Percentiles rank a stretch among this genome's conserved stretches.
phyloP scores from a whole-genome alignment of 2,329 filamentous ascomycete genomes.

The Calonectria montana region DNA sequence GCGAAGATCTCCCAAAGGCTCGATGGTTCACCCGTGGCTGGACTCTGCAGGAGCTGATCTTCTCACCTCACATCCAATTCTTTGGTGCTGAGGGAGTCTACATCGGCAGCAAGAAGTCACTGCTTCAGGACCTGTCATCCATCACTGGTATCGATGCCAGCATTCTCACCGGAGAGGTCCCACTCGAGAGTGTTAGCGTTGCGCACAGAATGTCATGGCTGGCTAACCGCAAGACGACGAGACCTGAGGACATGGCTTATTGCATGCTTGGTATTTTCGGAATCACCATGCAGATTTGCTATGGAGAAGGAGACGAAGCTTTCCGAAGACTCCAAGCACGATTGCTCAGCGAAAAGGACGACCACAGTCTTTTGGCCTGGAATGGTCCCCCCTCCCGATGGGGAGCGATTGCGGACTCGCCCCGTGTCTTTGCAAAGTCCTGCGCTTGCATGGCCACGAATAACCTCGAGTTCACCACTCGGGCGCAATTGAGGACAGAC shows the following conservation, averaged over 20 bases:
- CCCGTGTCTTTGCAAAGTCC: neutral
- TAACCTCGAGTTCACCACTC: neutral
- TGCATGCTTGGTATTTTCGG: conserved; percentile 15
- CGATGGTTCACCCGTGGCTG: conserved; percentile 3
- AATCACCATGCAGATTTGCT: conserved; percentile 11
- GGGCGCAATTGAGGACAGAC: neutral
- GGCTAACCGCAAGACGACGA: neutral
- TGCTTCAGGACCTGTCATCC: neutral
- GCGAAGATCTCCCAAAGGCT: neutral
- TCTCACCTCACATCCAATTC: neutral
- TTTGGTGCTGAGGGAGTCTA: neutral
- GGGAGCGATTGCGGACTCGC: neutral
- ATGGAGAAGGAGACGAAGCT: neutral
- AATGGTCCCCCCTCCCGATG: neutral
- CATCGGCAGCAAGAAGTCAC: conserved; percentile 1
- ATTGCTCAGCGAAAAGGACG: neutral
- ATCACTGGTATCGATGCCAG: neutral
- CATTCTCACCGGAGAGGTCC: neutral
- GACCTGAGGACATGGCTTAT: conserved; percentile 12
- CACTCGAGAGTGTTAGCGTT: neutral
- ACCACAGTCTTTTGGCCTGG: neutral
- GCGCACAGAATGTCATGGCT: conserved; percentile 11
- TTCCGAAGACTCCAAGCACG: neutral
- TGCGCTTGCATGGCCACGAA: neutral
- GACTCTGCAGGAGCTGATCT: neutral